phyloP scores from a whole-genome alignment of 257 asterid species.

The Scutellaria baicalensis region DNA sequence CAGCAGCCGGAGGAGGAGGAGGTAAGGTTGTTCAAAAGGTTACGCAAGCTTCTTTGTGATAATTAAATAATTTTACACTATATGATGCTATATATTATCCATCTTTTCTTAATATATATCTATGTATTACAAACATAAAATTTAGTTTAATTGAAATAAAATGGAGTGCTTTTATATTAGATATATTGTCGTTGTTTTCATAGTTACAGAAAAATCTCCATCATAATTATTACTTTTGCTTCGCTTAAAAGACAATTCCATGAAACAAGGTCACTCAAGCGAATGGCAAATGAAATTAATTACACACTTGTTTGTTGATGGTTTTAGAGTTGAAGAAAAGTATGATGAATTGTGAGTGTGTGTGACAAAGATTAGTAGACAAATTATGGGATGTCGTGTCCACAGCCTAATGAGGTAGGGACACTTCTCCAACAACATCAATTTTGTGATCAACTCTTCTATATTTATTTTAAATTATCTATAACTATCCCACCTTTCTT shows the following conservation, averaged over 20 bases:
- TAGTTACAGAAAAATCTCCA: background rate
- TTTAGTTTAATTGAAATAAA: constrained; percentile 2
- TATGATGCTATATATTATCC: background rate
- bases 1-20: constrained; percentile 3
- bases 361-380: background rate
- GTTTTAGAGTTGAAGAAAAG: background rate
- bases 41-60: constrained; percentile 51
- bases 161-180: background rate
- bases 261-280: background rate
- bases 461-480: background rate
- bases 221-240: background rate
- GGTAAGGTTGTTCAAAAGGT: constrained; percentile 40
- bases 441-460: background rate
- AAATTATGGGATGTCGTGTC: constrained; percentile 5
- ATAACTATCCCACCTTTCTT: background rate
- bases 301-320: background rate
- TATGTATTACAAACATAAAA: background rate
- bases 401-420: background rate
- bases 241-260: background rate
- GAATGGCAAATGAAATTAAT: too few species aligned
- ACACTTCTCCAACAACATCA: background rate
- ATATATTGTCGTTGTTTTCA: too few species aligned
- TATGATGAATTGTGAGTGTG: background rate
- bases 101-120: background rate
- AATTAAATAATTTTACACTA: too few species aligned